Evolutionary conservation across 345 rosid species (phyloP).

Genomic region (Linum trigynum): DNA sequence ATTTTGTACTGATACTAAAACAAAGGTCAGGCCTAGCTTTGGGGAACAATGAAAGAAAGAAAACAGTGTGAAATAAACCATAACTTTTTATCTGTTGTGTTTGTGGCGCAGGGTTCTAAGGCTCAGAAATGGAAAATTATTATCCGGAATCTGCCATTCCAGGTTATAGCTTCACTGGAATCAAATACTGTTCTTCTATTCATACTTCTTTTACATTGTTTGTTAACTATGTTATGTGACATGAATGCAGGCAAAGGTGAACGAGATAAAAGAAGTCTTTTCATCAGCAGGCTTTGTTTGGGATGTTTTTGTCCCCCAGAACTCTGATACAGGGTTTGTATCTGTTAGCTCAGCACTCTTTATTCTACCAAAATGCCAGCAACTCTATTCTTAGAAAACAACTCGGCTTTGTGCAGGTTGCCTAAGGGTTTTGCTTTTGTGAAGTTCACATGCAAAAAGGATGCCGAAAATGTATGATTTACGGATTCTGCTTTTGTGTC

Average conservation of each 20-base stretch:
- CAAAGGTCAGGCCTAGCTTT: not conserved
- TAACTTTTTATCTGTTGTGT: not conserved
- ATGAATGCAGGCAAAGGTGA: constrained; percentile 51
- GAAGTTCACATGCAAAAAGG: constrained; percentile 79
- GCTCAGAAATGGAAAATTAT: constrained; percentile 95
- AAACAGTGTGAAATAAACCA: too few relatives aligned
- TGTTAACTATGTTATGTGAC: constrained; percentile 11
- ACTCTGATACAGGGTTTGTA: constrained; percentile 61
- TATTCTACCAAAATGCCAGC: not conserved
- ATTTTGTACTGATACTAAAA: not conserved
- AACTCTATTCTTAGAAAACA: not conserved
- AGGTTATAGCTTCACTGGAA: constrained; percentile 35
- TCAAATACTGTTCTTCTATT: constrained; percentile 4
- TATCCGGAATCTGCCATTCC: constrained; percentile 80
- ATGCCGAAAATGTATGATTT: constrained; percentile 68
- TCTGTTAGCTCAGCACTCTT: constrained; percentile 2
- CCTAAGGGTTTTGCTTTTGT: constrained; percentile 93
- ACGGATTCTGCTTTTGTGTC: constrained; percentile 13
- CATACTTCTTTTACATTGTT: constrained; percentile 11
- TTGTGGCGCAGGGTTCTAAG: constrained; percentile 69
- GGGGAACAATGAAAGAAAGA: not conserved
- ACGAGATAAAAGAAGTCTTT: constrained; percentile 52
- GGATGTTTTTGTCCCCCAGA: constrained; percentile 74
- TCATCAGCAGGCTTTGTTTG: constrained; percentile 83
- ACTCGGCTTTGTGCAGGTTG: constrained; percentile 43